Evolutionary conservation across 805 yeast species (phyloP).

Genomic region (Monosporozyma solicola): DNA sequence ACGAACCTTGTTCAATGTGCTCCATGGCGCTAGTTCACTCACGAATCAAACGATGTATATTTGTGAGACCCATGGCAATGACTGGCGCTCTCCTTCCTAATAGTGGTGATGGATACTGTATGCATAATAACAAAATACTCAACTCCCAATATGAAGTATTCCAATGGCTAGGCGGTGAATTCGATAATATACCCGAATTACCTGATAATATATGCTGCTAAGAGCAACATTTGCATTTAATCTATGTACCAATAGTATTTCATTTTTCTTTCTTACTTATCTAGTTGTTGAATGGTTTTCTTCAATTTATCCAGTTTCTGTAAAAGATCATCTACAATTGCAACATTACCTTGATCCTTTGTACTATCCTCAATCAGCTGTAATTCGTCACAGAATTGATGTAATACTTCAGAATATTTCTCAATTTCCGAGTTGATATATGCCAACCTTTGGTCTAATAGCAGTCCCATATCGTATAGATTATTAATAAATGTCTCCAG

Average conservation of each 20-base stretch:
- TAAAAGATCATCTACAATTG: not conserved
- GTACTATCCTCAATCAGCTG: not conserved
- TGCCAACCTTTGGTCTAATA: slow-evolving; percentile 8
- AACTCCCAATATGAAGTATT: slow-evolving; percentile 87
- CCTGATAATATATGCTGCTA: slow-evolving; percentile 23
- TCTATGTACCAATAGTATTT: not conserved
- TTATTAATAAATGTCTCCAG: slow-evolving; percentile 15
- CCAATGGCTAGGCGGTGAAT: slow-evolving; percentile 49
- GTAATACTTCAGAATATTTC: slow-evolving; percentile 3
- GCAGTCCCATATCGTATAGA: slow-evolving; percentile 12
- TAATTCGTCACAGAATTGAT: slow-evolving; percentile 5
- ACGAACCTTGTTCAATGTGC: slow-evolving; percentile 97
- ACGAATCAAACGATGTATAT: slow-evolving; percentile 61
- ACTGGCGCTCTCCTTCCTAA: slow-evolving; percentile 49
- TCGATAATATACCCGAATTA: slow-evolving; percentile 12
- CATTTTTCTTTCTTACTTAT: not conserved
- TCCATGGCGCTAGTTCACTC: slow-evolving; percentile 94
- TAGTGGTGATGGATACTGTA: slow-evolving; percentile 59
- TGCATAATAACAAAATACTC: slow-evolving; percentile 65
- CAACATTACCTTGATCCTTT: not conserved
- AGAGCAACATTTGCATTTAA: not conserved
- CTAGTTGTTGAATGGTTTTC: not conserved
- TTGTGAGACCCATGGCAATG: slow-evolving; percentile 37
- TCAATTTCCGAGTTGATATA: slow-evolving; percentile 6
- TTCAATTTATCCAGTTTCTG: not conserved